A percentile compares a stretch with the other conserved stretches of the same genome.
phyloP scores from a whole-genome alignment of 345 rosid species.

The Fremontodendron californicum region DNA sequence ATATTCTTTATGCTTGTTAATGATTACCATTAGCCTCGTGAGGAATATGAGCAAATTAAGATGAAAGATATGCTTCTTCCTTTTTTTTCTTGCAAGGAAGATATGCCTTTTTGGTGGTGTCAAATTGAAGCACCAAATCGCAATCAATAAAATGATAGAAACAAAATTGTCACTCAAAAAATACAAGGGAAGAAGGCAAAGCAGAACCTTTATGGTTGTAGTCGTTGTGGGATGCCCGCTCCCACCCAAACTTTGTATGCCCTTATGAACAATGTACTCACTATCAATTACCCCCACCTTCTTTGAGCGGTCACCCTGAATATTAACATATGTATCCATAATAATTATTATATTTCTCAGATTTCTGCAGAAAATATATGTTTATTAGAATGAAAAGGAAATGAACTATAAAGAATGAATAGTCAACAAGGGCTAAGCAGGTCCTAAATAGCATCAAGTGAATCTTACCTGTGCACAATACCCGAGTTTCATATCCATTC shows the following conservation, averaged over 20 bases:
- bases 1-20: neutral
- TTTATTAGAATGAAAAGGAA: neutral
- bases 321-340: neutral
- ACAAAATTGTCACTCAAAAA: neutral
- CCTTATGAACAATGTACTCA: slow-evolving; percentile 80
- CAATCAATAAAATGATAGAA: no score
- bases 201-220: slow-evolving; percentile 44
- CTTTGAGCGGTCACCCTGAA: slow-evolving; percentile 83
- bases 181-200: neutral
- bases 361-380: neutral
- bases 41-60: neutral
- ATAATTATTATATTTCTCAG: neutral
- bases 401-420: neutral
- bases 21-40: neutral
- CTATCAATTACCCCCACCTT: slow-evolving; percentile 86
- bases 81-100: neutral
- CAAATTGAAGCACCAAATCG: neutral
- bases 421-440: neutral
- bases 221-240: slow-evolving; percentile 18
- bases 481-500: slow-evolving; percentile 97
- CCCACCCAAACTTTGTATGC: slow-evolving; percentile 87
- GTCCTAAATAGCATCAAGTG: neutral
- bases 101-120: neutral
- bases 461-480: slow-evolving; percentile 87
- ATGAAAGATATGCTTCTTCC: neutral